Percentiles rank a stretch among this genome's conserved stretches.
Conservation (phyloP, 2,329 filamentous ascomycete species). For the Pseudogymnoascus sp. region DNA sequence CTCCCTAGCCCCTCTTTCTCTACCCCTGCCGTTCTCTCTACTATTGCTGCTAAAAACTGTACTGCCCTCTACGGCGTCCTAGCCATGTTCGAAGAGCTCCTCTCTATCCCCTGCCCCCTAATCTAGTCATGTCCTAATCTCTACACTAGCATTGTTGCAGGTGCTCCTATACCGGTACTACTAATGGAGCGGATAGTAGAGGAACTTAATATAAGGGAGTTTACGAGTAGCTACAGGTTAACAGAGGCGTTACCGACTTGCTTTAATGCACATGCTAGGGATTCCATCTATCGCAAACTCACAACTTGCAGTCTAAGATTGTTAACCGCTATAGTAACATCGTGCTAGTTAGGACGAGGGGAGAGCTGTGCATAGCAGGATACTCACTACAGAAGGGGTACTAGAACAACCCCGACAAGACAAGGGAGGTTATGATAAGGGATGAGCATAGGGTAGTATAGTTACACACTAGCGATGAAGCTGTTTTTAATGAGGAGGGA, state of each 20-base stretch:
- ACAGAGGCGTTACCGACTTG: slow-evolving; percentile 74
- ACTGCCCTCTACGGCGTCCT: slow-evolving; percentile 77
- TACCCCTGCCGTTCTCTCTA: slow-evolving; percentile 55
- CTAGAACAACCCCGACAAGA: slow-evolving; percentile 68
- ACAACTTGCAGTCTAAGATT: slow-evolving; percentile 68
- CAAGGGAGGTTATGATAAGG: slow-evolving; percentile 50
- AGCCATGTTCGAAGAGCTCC: slow-evolving; percentile 49
- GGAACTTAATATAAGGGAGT: slow-evolving; percentile 68
- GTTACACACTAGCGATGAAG: slow-evolving; percentile 61
- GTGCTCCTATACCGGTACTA: slow-evolving; percentile 66
- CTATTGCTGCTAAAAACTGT: slow-evolving; percentile 59
- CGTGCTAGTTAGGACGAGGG: slow-evolving; percentile 59
- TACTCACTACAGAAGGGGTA: slow-evolving; percentile 66
- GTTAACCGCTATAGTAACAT: slow-evolving; percentile 61
- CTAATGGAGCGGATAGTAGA: slow-evolving; percentile 67
- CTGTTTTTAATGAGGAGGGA: slow-evolving; percentile 59
- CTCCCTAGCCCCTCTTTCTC: slow-evolving; percentile 72
- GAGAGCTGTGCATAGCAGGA: slow-evolving; percentile 71
- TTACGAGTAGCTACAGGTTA: slow-evolving; percentile 59
- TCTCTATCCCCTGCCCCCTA: slow-evolving; percentile 20
- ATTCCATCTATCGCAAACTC: slow-evolving; percentile 57
- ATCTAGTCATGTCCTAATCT: slow-evolving; percentile 39
- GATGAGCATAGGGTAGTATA: slow-evolving; percentile 51
- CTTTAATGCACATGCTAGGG: slow-evolving; percentile 71
- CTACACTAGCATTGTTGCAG: slow-evolving; percentile 71